Conservation (phyloP, 108 stramenopile species). For the Pseudonitzschia delicatissima region DNA sequence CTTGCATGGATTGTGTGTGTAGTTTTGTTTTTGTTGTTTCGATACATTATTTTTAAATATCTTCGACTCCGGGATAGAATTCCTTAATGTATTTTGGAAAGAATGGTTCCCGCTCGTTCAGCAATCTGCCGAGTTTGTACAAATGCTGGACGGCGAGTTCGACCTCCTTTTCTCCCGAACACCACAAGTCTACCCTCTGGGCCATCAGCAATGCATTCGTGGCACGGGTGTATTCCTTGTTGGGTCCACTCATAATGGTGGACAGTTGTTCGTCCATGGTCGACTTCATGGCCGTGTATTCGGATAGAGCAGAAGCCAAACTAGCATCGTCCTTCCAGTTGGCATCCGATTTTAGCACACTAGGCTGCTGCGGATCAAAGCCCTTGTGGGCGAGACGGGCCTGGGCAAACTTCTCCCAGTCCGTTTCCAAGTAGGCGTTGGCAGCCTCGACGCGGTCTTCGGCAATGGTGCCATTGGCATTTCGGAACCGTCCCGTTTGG, state of each 20-base stretch:
- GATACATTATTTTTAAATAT: conserved; percentile 35
- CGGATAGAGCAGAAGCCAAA: conserved; percentile 41
- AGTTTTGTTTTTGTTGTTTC: not conserved
- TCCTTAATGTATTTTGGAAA: conserved; percentile 79
- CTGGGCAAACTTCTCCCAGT: conserved; percentile 39
- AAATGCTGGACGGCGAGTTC: conserved; percentile 85
- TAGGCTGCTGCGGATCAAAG: conserved; percentile 76
- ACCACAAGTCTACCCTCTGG: conserved; percentile 87
- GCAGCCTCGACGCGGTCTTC: conserved; percentile 77
- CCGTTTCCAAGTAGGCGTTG: conserved; percentile 55
- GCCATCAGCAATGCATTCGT: conserved; percentile 84
- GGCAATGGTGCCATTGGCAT: conserved; percentile 64
- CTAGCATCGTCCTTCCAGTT: conserved; percentile 62
- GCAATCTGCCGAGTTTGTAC: conserved; percentile 68
- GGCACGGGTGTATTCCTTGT: conserved; percentile 67
- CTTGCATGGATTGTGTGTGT: not conserved
- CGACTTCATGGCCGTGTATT: conserved; percentile 61
- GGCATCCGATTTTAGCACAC: conserved; percentile 48
- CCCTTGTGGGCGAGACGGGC: conserved; percentile 62
- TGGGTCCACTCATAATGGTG: conserved; percentile 56
- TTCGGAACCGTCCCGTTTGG: conserved; percentile 70
- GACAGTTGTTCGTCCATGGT: conserved; percentile 58
- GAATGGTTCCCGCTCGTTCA: conserved; percentile 74
- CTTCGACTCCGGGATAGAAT: conserved; percentile 79
- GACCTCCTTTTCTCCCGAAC: conserved; percentile 81